Evolutionary conservation across 2,329 filamentous ascomycete genomes (phyloP).

Genomic region (Emmonsia crescens): DNA sequence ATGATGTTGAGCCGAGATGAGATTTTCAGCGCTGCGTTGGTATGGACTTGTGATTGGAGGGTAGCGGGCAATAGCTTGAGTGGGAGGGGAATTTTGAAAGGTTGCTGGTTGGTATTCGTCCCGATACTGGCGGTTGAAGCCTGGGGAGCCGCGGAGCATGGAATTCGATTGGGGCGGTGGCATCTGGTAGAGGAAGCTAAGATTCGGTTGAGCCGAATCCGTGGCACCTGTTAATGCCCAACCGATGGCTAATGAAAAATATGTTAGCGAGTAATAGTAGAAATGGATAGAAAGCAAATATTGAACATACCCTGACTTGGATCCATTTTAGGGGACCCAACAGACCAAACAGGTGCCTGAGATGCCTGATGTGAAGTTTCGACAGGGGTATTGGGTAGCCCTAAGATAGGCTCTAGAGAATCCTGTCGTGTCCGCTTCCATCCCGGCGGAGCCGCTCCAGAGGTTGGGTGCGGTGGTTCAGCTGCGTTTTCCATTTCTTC

Average conservation of each 20-base stretch:
- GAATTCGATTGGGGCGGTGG: slow-evolving; percentile 25
- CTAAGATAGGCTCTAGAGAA: slow-evolving; percentile 16
- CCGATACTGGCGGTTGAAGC: background rate
- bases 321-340: slow-evolving; percentile 39
- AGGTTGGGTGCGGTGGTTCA: slow-evolving; percentile 41
- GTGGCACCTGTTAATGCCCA: slow-evolving; percentile 84
- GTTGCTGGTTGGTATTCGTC: background rate
- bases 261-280: slow-evolving; percentile 22
- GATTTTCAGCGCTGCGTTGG: background rate
- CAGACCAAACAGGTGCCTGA: background rate
- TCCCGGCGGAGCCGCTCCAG: slow-evolving; percentile 43
- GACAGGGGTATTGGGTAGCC: too few relatives aligned
- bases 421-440: slow-evolving; percentile 25
- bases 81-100: background rate
- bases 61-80: background rate
- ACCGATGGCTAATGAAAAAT: slow-evolving; percentile 52
- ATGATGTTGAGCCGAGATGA: background rate
- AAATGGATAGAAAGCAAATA: background rate
- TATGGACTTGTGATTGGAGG: background rate
- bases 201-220: slow-evolving; percentile 71
- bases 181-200: slow-evolving; percentile 69
- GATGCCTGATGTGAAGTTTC: background rate
- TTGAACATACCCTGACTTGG: slow-evolving; percentile 39
- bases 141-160: slow-evolving; percentile 7
- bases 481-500: slow-evolving; percentile 69